Evolutionary conservation across 257 asterid species (phyloP).

Genomic region (Plantago major): DNA sequence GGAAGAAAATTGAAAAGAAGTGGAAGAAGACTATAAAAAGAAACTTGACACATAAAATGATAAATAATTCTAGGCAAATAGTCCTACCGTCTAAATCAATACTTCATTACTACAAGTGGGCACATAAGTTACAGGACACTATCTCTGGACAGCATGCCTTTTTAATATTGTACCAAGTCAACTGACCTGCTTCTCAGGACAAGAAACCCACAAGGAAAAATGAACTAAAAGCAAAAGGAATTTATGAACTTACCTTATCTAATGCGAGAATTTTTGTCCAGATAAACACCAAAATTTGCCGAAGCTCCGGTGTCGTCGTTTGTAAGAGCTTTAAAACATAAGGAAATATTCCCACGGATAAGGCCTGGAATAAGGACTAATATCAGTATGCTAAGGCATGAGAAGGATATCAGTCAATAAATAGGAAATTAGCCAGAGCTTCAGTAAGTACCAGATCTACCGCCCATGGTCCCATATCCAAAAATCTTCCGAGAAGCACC

Average conservation of each 20-base stretch:
- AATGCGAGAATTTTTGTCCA: constrained; percentile 99
- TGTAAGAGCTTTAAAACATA: constrained; percentile 92
- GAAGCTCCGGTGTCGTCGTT: constrained; percentile 90
- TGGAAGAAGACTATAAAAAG: no score
- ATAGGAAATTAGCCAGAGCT: constrained; percentile 11
- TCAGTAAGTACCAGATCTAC: constrained; percentile 77
- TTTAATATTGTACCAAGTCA: background rate
- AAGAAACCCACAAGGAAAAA: background rate
- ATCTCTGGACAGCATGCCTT: background rate
- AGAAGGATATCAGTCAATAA: constrained; percentile 13
- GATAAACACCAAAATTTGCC: constrained; percentile 95
- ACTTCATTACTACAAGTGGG: no score
- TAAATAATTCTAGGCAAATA: no score
- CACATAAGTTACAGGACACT: background rate
- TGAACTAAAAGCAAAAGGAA: constrained; percentile 1
- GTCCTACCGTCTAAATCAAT: no score
- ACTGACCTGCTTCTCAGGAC: background rate
- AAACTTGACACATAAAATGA: no score
- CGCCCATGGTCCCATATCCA: constrained; percentile 99
- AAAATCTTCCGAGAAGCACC: constrained; percentile 98
- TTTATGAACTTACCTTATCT: constrained; percentile 59
- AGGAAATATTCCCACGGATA: constrained; percentile 98
- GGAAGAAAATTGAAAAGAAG: no score
- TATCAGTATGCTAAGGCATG: constrained; percentile 9
- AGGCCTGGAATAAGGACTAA: constrained; percentile 46